Conservation (phyloP, 2,329 filamentous ascomycete genomes). For the Penicillium glabrum region DNA sequence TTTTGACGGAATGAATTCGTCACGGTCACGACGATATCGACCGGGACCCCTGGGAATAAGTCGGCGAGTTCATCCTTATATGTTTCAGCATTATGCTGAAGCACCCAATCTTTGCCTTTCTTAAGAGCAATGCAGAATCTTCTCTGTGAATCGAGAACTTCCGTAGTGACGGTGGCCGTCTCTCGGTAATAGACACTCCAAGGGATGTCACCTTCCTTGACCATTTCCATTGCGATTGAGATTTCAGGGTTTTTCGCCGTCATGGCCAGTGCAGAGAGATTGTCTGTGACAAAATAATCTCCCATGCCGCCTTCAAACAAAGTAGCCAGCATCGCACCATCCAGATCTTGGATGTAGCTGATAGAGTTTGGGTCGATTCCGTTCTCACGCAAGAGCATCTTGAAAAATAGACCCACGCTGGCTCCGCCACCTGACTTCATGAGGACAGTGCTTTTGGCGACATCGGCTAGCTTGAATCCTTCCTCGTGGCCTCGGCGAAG, state of each 20-base stretch:
- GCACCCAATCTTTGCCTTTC: conserved; percentile 7
- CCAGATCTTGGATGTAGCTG: conserved; percentile 6
- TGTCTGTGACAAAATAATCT: conserved; percentile 7
- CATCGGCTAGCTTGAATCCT: conserved; percentile 2
- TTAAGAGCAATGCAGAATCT: conserved; percentile 5
- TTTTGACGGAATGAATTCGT: conserved; percentile 4
- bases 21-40: conserved; percentile 2
- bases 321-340: conserved; percentile 4
- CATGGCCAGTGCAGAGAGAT: conserved; percentile 6
- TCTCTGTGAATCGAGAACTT: conserved; percentile 1
- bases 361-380: conserved; percentile 3
- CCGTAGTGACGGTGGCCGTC: conserved; percentile 3
- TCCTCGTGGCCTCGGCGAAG: not conserved
- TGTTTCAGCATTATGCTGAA: conserved; percentile 2
- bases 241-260: not conserved
- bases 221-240: conserved; percentile 1
- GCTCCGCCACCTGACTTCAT: conserved; percentile 4
- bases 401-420: conserved; percentile 8
- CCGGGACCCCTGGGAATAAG: conserved; percentile 1
- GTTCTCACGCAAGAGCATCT: conserved; percentile 6
- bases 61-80: conserved; percentile 6
- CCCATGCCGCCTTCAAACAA: conserved; percentile 9
- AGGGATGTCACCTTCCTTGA: conserved; percentile 5
- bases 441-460: conserved; percentile 3
- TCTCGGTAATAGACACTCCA: conserved; percentile 11